phyloP scores from a whole-genome alignment of 495 filamentous ascomycete genomes.

The Aspergillus ostianus region DNA sequence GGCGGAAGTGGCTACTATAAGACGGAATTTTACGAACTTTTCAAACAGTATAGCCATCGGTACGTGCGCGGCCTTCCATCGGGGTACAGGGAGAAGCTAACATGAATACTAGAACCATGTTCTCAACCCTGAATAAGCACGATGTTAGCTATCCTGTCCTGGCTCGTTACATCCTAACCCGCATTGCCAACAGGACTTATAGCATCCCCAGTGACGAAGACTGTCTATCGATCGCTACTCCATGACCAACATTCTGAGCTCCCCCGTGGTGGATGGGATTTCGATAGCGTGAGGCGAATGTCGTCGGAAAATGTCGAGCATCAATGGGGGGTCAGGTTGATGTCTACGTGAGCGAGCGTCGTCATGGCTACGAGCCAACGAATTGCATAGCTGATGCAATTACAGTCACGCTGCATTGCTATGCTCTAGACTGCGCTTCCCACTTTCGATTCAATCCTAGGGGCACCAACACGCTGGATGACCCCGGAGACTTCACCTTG shows the following conservation, averaged over 20 bases:
- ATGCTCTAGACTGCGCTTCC: conserved; percentile 64
- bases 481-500: conserved; percentile 50
- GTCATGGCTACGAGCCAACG: background rate
- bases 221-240: conserved; percentile 63
- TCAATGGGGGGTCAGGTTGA: conserved; percentile 45
- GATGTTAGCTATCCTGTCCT: conserved; percentile 34
- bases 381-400: background rate
- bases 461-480: conserved; percentile 54
- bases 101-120: conserved; percentile 49
- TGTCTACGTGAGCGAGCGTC: conserved; percentile 48
- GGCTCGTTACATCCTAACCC: background rate
- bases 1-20: conserved; percentile 68
- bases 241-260: conserved; percentile 60
- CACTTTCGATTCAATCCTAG: conserved; percentile 64
- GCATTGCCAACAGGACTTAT: conserved; percentile 15
- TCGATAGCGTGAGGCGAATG: conserved; percentile 49
- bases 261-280: conserved; percentile 55
- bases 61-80: conserved; percentile 10
- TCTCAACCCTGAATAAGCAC: conserved; percentile 56
- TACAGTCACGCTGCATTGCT: conserved; percentile 52
- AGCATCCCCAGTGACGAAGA: conserved; percentile 60
- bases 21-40: conserved; percentile 64
- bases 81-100: conserved; percentile 3
- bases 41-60: conserved; percentile 56
- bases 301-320: conserved; percentile 48